Base-by-base conservation (phyloP, 192 early-diverging fungal genomes). In the Allomyces javanicus region DNA sequence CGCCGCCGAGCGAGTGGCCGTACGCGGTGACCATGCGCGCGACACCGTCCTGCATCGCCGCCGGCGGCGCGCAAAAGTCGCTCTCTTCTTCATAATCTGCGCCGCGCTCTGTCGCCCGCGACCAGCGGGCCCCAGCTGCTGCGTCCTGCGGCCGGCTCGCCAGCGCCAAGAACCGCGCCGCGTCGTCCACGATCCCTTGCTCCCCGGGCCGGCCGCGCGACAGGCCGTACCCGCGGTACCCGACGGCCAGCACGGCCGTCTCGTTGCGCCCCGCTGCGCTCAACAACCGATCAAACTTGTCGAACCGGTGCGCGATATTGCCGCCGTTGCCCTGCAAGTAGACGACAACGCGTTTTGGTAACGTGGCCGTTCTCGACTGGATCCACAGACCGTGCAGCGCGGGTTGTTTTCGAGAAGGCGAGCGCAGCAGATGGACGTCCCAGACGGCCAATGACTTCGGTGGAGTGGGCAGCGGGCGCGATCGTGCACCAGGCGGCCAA, bases 321-420 rank as follows among this genome's bases (percentile, higher is more conserved):
- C 76, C 76, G 19, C 73, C 76, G 63, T 78, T 78, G 7, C 73
- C 76, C 73, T 77, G 76, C 58, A 77, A 73, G 70, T 77, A 77
- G 1, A 77, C 70, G 25, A 77, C 62, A 0, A 77, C 65, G 1
- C 71, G 74, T 62, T 23, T 19, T n/a, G 3, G 40, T 44, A 12
- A 62, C 22, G 12, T 25, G 14, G 25, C 25, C 27, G 55, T 61
- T 63, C 45, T 65, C 62, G n/a, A 67, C 61, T 11, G 19, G 21
- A 27, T 61, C 44, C 50, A 64, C 45, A 58, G 50, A 6, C 50
- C 50, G 50, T 58, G 50, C 17, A 58, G 14, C 33, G 14, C n/a
- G 55, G 27, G 4, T 23, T 17, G 5, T 23, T 44, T 25, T 68
- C 65, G 44, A 3, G 26, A 9, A 40, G 71, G 63, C 44, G 64